Evolutionary conservation across 2,329 filamentous ascomycete genomes (phyloP).

Genomic region (Dothiorella sarmentorum): DNA sequence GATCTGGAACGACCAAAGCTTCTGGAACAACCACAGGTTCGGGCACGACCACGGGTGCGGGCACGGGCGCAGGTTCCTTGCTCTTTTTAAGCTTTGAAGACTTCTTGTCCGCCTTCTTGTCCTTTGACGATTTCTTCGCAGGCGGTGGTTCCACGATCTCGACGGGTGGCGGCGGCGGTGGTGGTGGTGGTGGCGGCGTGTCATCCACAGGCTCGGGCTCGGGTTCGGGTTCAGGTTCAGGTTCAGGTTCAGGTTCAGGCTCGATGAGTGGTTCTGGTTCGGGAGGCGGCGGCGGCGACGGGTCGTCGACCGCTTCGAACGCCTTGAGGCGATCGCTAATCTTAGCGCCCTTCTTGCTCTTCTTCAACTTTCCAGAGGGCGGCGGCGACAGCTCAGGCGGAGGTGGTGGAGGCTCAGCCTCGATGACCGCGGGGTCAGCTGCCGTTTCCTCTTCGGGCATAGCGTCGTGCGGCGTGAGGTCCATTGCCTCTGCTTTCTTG

Average conservation of each 20-base stretch:
- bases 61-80: conserved; percentile 3
- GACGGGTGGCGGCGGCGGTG: conserved; percentile 8
- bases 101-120: conserved; percentile 21
- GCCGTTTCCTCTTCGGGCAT: conserved; percentile 7
- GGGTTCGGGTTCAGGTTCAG: neutral
- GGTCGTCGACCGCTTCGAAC: conserved; percentile 15
- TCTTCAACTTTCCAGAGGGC: conserved; percentile 19
- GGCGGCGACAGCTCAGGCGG: conserved; percentile 5
- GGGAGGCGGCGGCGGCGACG: conserved; percentile 4
- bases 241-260: conserved; percentile 28
- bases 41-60: too few species aligned
- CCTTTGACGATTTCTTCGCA: conserved; percentile 19
- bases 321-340: conserved; percentile 13
- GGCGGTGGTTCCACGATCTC: neutral
- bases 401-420: conserved; percentile 22
- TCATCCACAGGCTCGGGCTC: conserved; percentile 13
- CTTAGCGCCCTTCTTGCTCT: conserved; percentile 27
- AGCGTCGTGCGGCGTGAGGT: conserved; percentile 17
- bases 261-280: conserved; percentile 29
- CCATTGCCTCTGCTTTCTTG: conserved; percentile 33
- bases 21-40: neutral
- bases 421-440: conserved; percentile 19
- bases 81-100: conserved; percentile 15
- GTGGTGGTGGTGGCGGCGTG: neutral
- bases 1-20: neutral